Evolutionary conservation across 192 early-diverging fungal species (phyloP), one percentile per base, ranked within the genome.

Genomic region (Diversispora eburnea): DNA sequence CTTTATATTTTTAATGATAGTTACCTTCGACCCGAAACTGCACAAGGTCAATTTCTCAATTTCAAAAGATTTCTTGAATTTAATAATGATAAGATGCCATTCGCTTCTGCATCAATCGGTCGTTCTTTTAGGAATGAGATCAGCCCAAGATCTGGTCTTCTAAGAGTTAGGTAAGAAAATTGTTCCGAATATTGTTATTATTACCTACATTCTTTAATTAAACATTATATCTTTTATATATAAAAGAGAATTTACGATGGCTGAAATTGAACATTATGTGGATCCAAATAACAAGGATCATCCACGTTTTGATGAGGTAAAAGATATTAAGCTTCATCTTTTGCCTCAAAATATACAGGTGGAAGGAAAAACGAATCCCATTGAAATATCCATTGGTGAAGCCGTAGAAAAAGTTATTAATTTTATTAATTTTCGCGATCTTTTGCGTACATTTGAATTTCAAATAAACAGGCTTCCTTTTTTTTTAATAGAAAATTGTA

Each of bases 101-200:
- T 99, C 82, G 98, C 98, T 45, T 98, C 95, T 63, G 96, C 98
- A 51, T 93, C 92, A 73, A 91, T 99, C 49, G 98, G 98, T 78
- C 95, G 95, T 69, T 94, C 95, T 43, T 98, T 99, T 90, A 89
- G 98, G 79, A 99, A 99, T 77, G 98, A 99, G 80, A 99, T 99
- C 70, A 93, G 94, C 25, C 98, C 98, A 48, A 89, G 96, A 56
- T 87, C 90, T 55, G 98, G 98, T 74, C 84, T 99, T 17, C 83
- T 99, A 70, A 91, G 98, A 72, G 96, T 99, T 71, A 89, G 93
- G 86, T 92, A 82, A 74, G 75, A 1, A 33, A 81, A 20, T 70
- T 51, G n/a, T 56, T 10, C 46, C 6, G 3, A 55, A 42, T 33
- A 8, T 62, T 70, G 48, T 70, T 22, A 41, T 0, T 57, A 9